Evolutionary conservation across 2,329 filamentous ascomycete genomes (phyloP).

Genomic region (Septoria linicola): DNA sequence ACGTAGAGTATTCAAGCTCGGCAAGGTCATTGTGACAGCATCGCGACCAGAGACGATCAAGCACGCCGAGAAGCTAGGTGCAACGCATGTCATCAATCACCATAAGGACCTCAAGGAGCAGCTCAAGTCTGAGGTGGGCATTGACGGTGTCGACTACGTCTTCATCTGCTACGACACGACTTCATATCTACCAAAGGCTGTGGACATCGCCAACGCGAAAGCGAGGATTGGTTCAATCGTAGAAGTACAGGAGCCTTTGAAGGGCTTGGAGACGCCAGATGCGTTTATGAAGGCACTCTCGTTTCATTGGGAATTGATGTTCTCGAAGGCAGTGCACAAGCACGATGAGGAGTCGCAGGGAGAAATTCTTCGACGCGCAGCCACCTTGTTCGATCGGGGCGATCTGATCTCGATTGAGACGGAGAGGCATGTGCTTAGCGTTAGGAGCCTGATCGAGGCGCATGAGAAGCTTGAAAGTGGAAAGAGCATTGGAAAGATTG

Average conservation of each 20-base stretch:
- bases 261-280: slow-evolving; percentile 15
- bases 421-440: slow-evolving; percentile 16
- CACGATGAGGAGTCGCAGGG: slow-evolving; percentile 23
- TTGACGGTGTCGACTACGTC: slow-evolving; percentile 22
- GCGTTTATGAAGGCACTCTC: slow-evolving; percentile 18
- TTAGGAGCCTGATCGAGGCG: slow-evolving; percentile 16
- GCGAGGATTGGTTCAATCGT: slow-evolving; percentile 22
- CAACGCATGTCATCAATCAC: slow-evolving; percentile 47
- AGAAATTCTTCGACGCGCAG: slow-evolving; percentile 13
- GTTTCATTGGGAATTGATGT: slow-evolving; percentile 22
- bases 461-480: slow-evolving; percentile 23
- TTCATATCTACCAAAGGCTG: slow-evolving; percentile 16
- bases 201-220: slow-evolving; percentile 18
- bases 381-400: slow-evolving; percentile 14
- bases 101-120: slow-evolving; percentile 41
- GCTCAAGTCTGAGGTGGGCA: slow-evolving; percentile 27
- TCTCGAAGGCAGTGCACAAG: slow-evolving; percentile 17
- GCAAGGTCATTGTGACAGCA: slow-evolving; percentile 43
- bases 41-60: slow-evolving; percentile 43
- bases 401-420: slow-evolving; percentile 6
- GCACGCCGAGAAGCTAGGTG: slow-evolving; percentile 44
- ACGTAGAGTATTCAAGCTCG: slow-evolving; percentile 28
- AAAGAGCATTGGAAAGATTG: slow-evolving; percentile 20
- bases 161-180: slow-evolving; percentile 23
- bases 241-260: slow-evolving; percentile 16